Percentiles rank a stretch among this genome's conserved stretches.
phyloP scores from a whole-genome alignment of 768 basidiomycete species.

The Boletus insuetus region DNA sequence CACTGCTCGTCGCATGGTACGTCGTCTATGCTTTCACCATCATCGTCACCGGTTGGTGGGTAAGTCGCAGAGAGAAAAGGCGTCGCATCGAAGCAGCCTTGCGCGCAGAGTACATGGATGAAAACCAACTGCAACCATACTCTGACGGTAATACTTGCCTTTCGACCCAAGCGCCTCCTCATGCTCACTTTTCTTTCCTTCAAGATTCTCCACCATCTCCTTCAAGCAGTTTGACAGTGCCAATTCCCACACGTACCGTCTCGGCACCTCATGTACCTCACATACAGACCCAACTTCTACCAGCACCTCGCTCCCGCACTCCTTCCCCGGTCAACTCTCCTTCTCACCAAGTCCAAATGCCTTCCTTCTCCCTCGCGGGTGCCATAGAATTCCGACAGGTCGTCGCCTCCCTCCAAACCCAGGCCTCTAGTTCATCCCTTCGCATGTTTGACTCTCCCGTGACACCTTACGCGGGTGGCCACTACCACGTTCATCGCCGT shows the following conservation, averaged over 20 bases:
- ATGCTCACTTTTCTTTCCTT: conserved; percentile 1
- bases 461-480: conserved; percentile 74
- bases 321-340: conserved; percentile 46
- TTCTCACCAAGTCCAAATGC: conserved; percentile 50
- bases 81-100: conserved; percentile 49
- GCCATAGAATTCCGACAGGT: conserved; percentile 97
- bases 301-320: conserved; percentile 41
- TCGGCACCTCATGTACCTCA: conserved; percentile 39
- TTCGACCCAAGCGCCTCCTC: not conserved
- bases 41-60: conserved; percentile 75
- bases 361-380: conserved; percentile 88
- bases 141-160: conserved; percentile 50
- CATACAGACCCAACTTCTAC: conserved; percentile 39
- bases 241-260: conserved; percentile 32
- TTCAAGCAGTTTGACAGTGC: conserved; percentile 18
- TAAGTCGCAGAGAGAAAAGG: conserved; percentile 48
- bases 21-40: conserved; percentile 74
- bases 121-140: conserved; percentile 50
- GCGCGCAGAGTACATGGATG: conserved; percentile 56
- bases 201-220: conserved; percentile 2
- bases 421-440: conserved; percentile 59
- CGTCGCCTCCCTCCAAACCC: conserved; percentile 71
- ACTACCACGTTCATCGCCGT: conserved; percentile 51
- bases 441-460: conserved; percentile 62
- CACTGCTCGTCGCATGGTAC: conserved; percentile 70